A percentile compares a stretch with the other conserved stretches of the same genome.
These are phyloP conservation scores for Xylaria palmicola DNA, from an alignment of 495 filamentous ascomycete genomes.

Conservation along the genomic window DNA sequence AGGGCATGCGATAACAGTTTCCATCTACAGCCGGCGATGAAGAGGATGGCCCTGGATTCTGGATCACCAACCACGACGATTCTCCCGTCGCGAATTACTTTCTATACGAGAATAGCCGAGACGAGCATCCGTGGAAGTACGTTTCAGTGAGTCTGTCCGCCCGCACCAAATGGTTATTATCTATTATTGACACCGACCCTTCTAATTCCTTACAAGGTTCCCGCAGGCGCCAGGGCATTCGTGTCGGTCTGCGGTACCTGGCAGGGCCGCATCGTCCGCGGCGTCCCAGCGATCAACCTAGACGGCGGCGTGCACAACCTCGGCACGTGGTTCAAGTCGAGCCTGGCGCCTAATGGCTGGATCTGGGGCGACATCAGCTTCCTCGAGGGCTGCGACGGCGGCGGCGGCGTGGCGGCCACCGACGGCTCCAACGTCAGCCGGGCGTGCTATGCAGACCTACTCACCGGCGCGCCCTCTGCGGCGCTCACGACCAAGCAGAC, in stretches of 20 bases:
- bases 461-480: slow-evolving; percentile 30
- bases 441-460: slow-evolving; percentile 32
- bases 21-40: neutral
- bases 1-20: neutral
- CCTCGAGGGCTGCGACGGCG: slow-evolving; percentile 44
- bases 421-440: slow-evolving; percentile 30
- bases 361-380: slow-evolving; percentile 41
- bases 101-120: slow-evolving; percentile 24
- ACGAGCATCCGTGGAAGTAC: slow-evolving; percentile 26
- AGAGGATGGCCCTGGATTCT: slow-evolving; percentile 3
- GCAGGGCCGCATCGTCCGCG: slow-evolving; percentile 24
- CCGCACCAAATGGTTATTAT: neutral
- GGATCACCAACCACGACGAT: slow-evolving; percentile 5
- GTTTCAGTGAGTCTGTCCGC: slow-evolving; percentile 8
- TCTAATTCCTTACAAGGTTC: slow-evolving; percentile 11
- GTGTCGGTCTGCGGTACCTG: slow-evolving; percentile 23
- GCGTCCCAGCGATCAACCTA: slow-evolving; percentile 17
- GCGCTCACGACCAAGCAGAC: slow-evolving; percentile 30
- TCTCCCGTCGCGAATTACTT: slow-evolving; percentile 12
- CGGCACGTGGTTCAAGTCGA: slow-evolving; percentile 33
- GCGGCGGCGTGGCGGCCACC: slow-evolving; percentile 32
- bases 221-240: slow-evolving; percentile 20
- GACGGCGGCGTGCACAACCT: slow-evolving; percentile 20
- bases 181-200: neutral
- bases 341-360: slow-evolving; percentile 28